Conservation (phyloP, 2,329 filamentous ascomycete species). For the Aspergillus calidoustus region DNA sequence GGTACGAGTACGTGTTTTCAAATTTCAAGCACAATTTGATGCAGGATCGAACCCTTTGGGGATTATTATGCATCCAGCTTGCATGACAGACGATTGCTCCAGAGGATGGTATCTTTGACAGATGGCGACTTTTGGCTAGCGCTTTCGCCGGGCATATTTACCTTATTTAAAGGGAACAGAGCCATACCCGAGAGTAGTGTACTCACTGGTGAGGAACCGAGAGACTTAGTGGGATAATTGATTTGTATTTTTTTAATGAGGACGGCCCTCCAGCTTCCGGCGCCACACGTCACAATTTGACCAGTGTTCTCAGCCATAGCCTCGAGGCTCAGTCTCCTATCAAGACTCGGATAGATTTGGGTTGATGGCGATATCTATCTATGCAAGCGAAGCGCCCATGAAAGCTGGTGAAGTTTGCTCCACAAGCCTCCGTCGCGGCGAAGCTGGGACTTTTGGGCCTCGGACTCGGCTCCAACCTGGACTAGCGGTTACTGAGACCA, state of each 20-base stretch:
- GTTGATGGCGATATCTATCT: not conserved
- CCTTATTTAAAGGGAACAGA: no score
- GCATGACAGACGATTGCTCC: not conserved
- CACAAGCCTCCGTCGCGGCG: not conserved
- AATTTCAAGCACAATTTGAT: not conserved
- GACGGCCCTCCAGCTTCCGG: no score
- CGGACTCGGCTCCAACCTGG: no score
- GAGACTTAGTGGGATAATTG: no score
- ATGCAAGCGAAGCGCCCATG: conserved; percentile 2
- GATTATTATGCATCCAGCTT: not conserved
- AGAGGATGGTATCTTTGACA: not conserved
- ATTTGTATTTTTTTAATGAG: no score
- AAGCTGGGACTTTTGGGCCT: not conserved
- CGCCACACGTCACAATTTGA: not conserved
- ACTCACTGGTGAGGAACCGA: no score
- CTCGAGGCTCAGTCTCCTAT: not conserved
- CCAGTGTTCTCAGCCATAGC: not conserved
- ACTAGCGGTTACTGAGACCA: not conserved
- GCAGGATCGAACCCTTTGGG: not conserved
- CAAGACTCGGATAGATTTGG: not conserved
- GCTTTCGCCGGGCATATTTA: no score
- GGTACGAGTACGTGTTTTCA: not conserved
- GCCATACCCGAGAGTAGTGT: no score
- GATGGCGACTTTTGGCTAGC: no score
- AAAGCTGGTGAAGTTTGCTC: not conserved